phyloP scores from a whole-genome alignment of 208 protist genomes.

The Novymonas esmeraldas region DNA sequence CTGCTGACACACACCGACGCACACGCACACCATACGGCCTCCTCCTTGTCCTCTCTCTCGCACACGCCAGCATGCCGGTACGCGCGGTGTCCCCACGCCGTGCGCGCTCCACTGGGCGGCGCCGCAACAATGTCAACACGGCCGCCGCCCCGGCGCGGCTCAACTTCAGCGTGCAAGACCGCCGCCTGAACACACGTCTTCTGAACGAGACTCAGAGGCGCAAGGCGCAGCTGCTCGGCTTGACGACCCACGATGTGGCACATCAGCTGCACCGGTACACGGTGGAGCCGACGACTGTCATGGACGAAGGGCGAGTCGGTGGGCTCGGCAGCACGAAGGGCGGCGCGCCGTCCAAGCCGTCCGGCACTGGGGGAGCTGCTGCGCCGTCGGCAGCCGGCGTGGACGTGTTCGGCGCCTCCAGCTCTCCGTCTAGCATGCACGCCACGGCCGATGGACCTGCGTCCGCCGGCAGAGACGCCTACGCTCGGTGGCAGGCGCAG shows the following conservation, averaged over 20 bases:
- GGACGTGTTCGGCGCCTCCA: neutral
- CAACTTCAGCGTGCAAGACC: constrained; percentile 68
- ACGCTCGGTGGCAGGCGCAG: constrained; percentile 24
- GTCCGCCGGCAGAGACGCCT: constrained; percentile 4
- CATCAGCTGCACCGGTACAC: constrained; percentile 42
- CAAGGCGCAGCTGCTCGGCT: constrained; percentile 55
- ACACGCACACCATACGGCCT: neutral
- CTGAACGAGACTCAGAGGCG: constrained; percentile 53
- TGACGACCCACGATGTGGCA: constrained; percentile 55
- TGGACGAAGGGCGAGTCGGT: constrained; percentile 32
- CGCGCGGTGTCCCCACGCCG: neutral
- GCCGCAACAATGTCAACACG: constrained; percentile 1
- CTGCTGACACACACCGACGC: neutral
- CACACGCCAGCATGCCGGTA: neutral
- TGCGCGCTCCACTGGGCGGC: neutral
- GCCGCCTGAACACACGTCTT: constrained; percentile 60
- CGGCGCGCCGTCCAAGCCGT: neutral
- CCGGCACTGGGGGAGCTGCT: neutral
- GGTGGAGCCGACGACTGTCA: constrained; percentile 26
- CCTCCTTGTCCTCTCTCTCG: neutral
- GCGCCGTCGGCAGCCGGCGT: neutral
- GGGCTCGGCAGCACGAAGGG: neutral
- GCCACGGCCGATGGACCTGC: neutral
- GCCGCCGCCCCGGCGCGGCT: constrained; percentile 6
- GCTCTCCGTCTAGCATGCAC: neutral